Base-by-base conservation (phyloP, 176 grass and related monocot genomes). In the Oryza glaberrima region DNA sequence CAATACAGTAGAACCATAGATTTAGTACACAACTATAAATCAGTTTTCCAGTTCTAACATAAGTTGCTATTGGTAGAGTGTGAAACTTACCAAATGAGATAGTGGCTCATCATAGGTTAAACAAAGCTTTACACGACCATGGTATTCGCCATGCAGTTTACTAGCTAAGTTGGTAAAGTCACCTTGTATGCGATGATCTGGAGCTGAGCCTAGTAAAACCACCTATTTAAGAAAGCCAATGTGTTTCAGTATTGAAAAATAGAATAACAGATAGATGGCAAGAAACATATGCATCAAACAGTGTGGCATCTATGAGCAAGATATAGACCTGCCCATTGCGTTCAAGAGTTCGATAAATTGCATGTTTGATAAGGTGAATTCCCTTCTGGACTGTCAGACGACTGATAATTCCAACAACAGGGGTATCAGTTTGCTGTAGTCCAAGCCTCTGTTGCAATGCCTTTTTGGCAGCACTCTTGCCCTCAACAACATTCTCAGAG, bases 281-380 rank as follows among this genome's bases (percentile, higher is more conserved):
- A 76, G 20, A 51, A 68, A 84, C 2, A 5, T 51, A 40, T 0
- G 5, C 20, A 68, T 63, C 19, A 45, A 32, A 65, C 34, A 72
- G 4, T 3, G 34, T 23, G 43, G 47, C 30, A 66, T 32, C 35
- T 23, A 35, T 40, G 44, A 77, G 69, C 26, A 56, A 87, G 67
- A 68, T 66, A n/a, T 15, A 45, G 35, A 94, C 96, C 96, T 98
- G 96, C 35, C 96, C 91, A 81, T 92, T 82, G 80, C 81, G 90
- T 66, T 98, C 96, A 47, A 98, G 89, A 63, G 93, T 77, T 74
- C 78, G 83, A 34, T 54, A 51, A 35, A 99, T 92, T 51, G 91
- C 91, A 65, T 99, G 96, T 70, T 98, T 96, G 77, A 99, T 99
- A 72, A 99, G 96, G 90, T 99, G 96, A 82, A 99, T 92, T 88